Evolutionary conservation across 2,329 filamentous ascomycete genomes (phyloP).

Genomic region (Paraphoma chrysanthemicola): DNA sequence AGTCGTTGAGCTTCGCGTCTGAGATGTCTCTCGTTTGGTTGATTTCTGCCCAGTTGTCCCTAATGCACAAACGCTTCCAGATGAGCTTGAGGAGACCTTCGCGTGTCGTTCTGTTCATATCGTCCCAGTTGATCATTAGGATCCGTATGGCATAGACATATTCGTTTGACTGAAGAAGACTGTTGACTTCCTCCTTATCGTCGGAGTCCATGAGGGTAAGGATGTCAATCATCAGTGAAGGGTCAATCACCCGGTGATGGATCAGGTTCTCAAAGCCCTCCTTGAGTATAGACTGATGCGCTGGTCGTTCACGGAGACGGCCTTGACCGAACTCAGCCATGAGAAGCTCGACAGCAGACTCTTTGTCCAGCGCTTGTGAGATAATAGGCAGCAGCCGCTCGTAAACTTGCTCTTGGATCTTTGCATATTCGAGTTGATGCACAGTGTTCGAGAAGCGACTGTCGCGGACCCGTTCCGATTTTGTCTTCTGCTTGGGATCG

Average conservation of each 20-base stretch:
- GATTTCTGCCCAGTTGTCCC: slow-evolving; percentile 82
- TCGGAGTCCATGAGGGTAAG: slow-evolving; percentile 78
- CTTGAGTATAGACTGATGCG: slow-evolving; percentile 74
- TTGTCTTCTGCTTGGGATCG: slow-evolving; percentile 32
- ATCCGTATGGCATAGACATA: slow-evolving; percentile 77
- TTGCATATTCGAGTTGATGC: slow-evolving; percentile 70
- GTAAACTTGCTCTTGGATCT: slow-evolving; percentile 81
- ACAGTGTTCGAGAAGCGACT: slow-evolving; percentile 53
- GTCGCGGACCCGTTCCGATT: slow-evolving; percentile 50
- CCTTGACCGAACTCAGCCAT: slow-evolving; percentile 69
- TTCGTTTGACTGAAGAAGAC: slow-evolving; percentile 61
- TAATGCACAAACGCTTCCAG: slow-evolving; percentile 85
- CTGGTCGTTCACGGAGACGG: slow-evolving; percentile 64
- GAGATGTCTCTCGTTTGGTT: slow-evolving; percentile 79
- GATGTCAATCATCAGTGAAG: slow-evolving; percentile 70
- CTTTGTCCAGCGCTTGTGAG: slow-evolving; percentile 76
- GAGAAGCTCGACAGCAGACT: slow-evolving; percentile 78
- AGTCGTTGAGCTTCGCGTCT: slow-evolving; percentile 70
- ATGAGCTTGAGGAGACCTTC: slow-evolving; percentile 68
- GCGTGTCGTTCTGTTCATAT: slow-evolving; percentile 52
- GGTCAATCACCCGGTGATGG: slow-evolving; percentile 70
- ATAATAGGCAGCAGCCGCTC: slow-evolving; percentile 73
- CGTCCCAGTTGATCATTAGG: slow-evolving; percentile 60
- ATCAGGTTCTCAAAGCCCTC: slow-evolving; percentile 74
- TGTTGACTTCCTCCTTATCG: slow-evolving; percentile 45